A percentile compares a stretch with the other conserved stretches of the same genome.
These are phyloP conservation scores for Peniophora sp. DNA, from an alignment of 1,284 basidiomycete species.

Conservation along the genomic window DNA sequence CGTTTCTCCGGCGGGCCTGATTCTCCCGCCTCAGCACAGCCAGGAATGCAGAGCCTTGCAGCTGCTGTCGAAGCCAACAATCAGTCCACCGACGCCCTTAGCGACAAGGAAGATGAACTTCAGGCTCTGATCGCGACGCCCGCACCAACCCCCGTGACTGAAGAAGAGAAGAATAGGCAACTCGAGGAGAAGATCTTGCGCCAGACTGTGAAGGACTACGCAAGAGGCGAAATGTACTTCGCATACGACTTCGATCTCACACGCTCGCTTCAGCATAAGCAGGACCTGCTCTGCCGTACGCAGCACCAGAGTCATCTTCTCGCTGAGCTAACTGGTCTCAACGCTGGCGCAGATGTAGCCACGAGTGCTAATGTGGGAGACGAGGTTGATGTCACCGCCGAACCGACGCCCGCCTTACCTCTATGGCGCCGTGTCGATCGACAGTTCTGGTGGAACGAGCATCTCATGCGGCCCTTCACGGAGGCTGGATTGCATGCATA, in stretches of 20 bases:
- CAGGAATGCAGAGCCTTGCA: neutral
- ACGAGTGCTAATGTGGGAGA: constrained; percentile 23
- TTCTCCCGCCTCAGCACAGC: neutral
- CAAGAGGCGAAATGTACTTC: constrained; percentile 77
- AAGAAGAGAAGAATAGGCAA: constrained; percentile 60
- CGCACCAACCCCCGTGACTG: constrained; percentile 48
- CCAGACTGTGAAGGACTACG: constrained; percentile 62
- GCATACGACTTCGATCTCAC: constrained; percentile 75
- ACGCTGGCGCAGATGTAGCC: constrained; percentile 13
- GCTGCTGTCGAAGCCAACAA: constrained; percentile 22
- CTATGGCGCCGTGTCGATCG: constrained; percentile 79
- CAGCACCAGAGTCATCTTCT: constrained; percentile 49
- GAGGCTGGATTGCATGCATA: constrained; percentile 76
- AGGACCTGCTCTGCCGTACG: constrained; percentile 49
- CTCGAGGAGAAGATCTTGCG: constrained; percentile 73
- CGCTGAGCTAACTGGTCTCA: constrained; percentile 42
- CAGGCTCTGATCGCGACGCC: constrained; percentile 47
- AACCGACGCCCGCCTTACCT: constrained; percentile 66
- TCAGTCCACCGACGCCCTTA: constrained; percentile 42
- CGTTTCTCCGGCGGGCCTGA: neutral
- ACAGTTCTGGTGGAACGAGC: constrained; percentile 89
- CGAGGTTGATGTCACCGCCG: constrained; percentile 47
- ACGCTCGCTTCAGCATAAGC: constrained; percentile 71
- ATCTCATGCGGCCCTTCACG: constrained; percentile 65
- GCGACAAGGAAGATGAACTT: constrained; percentile 40